A percentile compares a stretch with the other conserved stretches of the same genome.
These are phyloP conservation scores for Lyophyllum semitale DNA, from an alignment of 768 basidiomycete species.

Conservation along the genomic window DNA sequence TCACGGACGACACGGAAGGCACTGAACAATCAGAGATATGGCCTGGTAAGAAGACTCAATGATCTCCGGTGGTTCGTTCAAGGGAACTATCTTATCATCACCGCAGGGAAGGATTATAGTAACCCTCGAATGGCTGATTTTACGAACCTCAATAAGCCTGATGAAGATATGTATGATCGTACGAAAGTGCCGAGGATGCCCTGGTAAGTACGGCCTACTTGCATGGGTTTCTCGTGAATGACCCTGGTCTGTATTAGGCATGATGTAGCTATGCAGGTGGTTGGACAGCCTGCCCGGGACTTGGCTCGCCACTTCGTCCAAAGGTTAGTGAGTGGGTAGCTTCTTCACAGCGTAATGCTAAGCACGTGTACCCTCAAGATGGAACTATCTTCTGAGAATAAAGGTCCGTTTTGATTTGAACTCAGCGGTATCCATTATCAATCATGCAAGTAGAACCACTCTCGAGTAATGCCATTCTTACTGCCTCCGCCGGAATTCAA, in stretches of 20 bases:
- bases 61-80: neutral
- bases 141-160: conserved; percentile 81
- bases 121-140: conserved; percentile 90
- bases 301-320: conserved; percentile 93
- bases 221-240: neutral
- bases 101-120: conserved; percentile 88
- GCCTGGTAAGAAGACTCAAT: conserved; percentile 61
- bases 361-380: conserved; percentile 45
- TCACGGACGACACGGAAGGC: conserved; percentile 81
- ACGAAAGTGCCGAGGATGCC: conserved; percentile 91
- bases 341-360: conserved; percentile 13
- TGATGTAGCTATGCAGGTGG: conserved; percentile 93
- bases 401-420: conserved; percentile 57
- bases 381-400: conserved; percentile 92
- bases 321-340: conserved; percentile 48
- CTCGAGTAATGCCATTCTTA: conserved; percentile 89
- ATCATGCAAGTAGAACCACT: conserved; percentile 69
- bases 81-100: neutral
- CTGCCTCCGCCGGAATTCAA: conserved; percentile 93
- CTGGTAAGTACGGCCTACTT: conserved; percentile 54
- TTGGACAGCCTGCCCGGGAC: conserved; percentile 95
- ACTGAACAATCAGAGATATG: conserved; percentile 73
- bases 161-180: conserved; percentile 95
- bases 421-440: conserved; percentile 8
- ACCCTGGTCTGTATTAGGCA: conserved; percentile 59